phyloP scores from a whole-genome alignment of 495 filamentous ascomycete genomes.

The Xylaria grammica region DNA sequence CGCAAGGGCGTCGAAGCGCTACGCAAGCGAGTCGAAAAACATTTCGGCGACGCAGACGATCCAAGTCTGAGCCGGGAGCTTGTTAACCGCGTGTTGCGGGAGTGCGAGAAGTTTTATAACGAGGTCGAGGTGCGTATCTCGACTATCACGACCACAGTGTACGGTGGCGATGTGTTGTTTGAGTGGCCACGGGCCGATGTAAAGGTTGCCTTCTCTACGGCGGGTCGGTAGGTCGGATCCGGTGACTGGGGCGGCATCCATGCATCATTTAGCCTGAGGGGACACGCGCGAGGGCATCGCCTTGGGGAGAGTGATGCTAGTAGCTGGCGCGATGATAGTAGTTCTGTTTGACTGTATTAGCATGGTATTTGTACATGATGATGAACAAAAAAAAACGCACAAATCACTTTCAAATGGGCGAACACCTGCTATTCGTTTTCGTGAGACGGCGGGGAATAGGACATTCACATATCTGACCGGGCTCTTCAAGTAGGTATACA shows the following conservation, averaged over 20 bases:
- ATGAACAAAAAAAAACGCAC: conserved; percentile 10
- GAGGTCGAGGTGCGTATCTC: conserved; percentile 73
- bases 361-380: conserved; percentile 34
- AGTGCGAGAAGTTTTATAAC: conserved; percentile 79
- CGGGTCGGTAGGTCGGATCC: conserved; percentile 46
- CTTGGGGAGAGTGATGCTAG: conserved; percentile 16
- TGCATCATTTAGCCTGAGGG: conserved; percentile 20
- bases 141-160: conserved; percentile 63
- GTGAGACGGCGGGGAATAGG: too few species aligned
- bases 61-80: conserved; percentile 66
- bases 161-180: conserved; percentile 59
- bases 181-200: conserved; percentile 62
- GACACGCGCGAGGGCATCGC: conserved; percentile 11
- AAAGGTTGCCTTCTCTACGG: conserved; percentile 51
- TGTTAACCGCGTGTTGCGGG: conserved; percentile 77
- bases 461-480: too few species aligned
- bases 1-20: conserved; percentile 83
- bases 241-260: conserved; percentile 36
- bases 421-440: too few species aligned
- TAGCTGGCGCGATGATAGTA: conserved; percentile 29
- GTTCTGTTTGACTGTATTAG: conserved; percentile 33
- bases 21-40: conserved; percentile 90
- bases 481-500: too few species aligned
- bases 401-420: not conserved
- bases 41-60: conserved; percentile 89